A percentile compares a stretch with the other conserved stretches of the same genome.
Conservation (phyloP, 2,329 filamentous ascomycete species). For the Pseudogymnoascus sp. region DNA sequence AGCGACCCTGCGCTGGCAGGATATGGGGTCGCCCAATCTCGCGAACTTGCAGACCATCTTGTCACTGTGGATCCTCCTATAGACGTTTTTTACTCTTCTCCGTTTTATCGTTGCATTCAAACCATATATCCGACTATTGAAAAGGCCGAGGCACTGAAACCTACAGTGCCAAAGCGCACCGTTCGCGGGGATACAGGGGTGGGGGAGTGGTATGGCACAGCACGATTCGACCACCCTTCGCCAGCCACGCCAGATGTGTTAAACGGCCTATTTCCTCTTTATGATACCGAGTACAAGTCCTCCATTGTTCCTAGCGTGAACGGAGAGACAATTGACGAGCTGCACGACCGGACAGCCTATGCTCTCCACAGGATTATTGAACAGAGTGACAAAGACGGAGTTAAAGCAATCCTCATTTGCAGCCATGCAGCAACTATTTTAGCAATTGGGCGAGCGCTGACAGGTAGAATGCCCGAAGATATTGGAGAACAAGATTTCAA, state of each 20-base stretch:
- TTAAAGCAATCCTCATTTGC: constrained; percentile 67
- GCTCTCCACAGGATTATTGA: constrained; percentile 63
- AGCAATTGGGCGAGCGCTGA: constrained; percentile 73
- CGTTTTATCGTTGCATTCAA: constrained; percentile 82
- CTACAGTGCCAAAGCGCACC: constrained; percentile 24
- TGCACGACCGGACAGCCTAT: constrained; percentile 72
- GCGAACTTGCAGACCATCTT: constrained; percentile 64
- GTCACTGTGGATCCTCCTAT: constrained; percentile 55
- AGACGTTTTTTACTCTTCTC: constrained; percentile 71
- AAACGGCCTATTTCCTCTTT: constrained; percentile 55
- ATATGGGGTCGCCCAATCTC: constrained; percentile 76
- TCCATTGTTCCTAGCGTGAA: constrained; percentile 59
- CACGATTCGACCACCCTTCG: constrained; percentile 75
- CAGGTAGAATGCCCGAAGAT: constrained; percentile 65
- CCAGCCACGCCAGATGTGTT: constrained; percentile 60
- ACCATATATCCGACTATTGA: constrained; percentile 65
- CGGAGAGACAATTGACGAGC: constrained; percentile 70
- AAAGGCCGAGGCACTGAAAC: constrained; percentile 30
- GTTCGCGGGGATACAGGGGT: constrained; percentile 51
- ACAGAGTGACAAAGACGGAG: constrained; percentile 62
- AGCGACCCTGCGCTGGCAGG: constrained; percentile 81
- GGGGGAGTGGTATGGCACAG: constrained; percentile 87
- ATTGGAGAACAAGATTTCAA: constrained; percentile 70
- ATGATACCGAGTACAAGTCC: constrained; percentile 51
- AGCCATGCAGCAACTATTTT: constrained; percentile 89